A percentile compares a stretch with the other conserved stretches of the same genome.
These are phyloP conservation scores for Pyronema omphalodes DNA, from an alignment of 495 filamentous ascomycete genomes.

Conservation along the genomic window DNA sequence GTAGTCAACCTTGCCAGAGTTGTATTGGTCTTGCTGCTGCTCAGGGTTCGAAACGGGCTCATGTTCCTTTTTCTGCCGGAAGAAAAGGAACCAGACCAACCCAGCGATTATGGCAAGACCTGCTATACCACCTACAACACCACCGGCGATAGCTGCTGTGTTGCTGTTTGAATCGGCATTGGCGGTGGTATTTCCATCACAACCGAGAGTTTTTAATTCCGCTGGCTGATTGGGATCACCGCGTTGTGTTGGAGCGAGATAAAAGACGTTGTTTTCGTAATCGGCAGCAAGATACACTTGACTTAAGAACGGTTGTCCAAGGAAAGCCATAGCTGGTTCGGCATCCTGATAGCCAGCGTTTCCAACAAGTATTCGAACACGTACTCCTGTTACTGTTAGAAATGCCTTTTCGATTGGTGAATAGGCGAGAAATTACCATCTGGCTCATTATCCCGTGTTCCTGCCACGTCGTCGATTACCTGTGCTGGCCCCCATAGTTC, in stretches of 20 bases:
- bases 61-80: slow-evolving; percentile 6
- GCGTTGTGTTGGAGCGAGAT: slow-evolving; percentile 8
- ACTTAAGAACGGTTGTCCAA: slow-evolving; percentile 19
- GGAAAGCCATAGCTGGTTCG: slow-evolving; percentile 15
- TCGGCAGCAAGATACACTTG: slow-evolving; percentile 20
- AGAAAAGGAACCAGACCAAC: slow-evolving; percentile 5
- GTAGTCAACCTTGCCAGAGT: not conserved
- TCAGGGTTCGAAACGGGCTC: not conserved
- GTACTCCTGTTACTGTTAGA: too few relatives aligned
- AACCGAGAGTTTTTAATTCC: slow-evolving; percentile 5
- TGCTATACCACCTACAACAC: slow-evolving; percentile 10
- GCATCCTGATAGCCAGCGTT: not conserved
- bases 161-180: not conserved
- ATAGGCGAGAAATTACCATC: too few relatives aligned
- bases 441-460: too few relatives aligned
- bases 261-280: slow-evolving; percentile 12
- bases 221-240: not conserved
- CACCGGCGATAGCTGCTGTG: slow-evolving; percentile 11
- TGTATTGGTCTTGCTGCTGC: not conserved
- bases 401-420: too few relatives aligned
- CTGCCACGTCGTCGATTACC: not conserved
- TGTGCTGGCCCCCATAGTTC: not conserved
- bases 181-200: not conserved
- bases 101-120: slow-evolving; percentile 3
- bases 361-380: too few relatives aligned